Evolutionary conservation across 495 filamentous ascomycete genomes (phyloP).

Genomic region (Hypoxylon subgilvum): DNA sequence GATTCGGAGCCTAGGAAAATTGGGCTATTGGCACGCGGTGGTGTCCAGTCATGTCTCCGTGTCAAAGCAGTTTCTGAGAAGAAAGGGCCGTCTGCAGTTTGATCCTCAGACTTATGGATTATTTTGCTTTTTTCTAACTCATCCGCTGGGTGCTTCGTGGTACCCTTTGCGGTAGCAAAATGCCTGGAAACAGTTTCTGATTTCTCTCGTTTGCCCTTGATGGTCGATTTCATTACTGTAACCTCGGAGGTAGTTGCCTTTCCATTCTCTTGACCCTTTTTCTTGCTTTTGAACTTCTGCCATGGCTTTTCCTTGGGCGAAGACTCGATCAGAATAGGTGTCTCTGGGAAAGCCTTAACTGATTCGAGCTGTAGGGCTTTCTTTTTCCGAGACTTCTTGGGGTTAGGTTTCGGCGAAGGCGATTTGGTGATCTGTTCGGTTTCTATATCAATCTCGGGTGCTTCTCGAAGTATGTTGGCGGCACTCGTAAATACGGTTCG

Average conservation of each 20-base stretch:
- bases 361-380: slow-evolving; percentile 5
- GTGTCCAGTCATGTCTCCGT: slow-evolving; percentile 65
- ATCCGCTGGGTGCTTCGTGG: slow-evolving; percentile 1
- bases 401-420: slow-evolving; percentile 29
- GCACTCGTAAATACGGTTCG: slow-evolving; percentile 50
- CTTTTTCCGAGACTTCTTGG: slow-evolving; percentile 26
- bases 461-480: slow-evolving; percentile 42
- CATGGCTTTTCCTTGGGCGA: slow-evolving; percentile 43
- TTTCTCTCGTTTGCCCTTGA: slow-evolving; percentile 36
- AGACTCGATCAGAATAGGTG: slow-evolving; percentile 25
- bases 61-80: slow-evolving; percentile 53
- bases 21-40: slow-evolving; percentile 48
- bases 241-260: slow-evolving; percentile 43
- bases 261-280: slow-evolving; percentile 18
- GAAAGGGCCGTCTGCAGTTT: slow-evolving; percentile 36
- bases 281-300: slow-evolving; percentile 43
- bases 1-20: slow-evolving; percentile 28
- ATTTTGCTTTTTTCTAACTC: neutral
- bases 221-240: slow-evolving; percentile 43
- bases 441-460: slow-evolving; percentile 40
- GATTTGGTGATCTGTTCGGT: slow-evolving; percentile 34
- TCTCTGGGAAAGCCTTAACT: neutral
- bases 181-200: slow-evolving; percentile 46
- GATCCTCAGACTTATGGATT: neutral
- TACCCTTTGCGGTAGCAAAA: slow-evolving; percentile 37